A percentile compares a stretch with the other conserved stretches of the same genome.
Evolutionary conservation across 345 rosid species (phyloP).

Genomic region (Corchorus capsularis): DNA sequence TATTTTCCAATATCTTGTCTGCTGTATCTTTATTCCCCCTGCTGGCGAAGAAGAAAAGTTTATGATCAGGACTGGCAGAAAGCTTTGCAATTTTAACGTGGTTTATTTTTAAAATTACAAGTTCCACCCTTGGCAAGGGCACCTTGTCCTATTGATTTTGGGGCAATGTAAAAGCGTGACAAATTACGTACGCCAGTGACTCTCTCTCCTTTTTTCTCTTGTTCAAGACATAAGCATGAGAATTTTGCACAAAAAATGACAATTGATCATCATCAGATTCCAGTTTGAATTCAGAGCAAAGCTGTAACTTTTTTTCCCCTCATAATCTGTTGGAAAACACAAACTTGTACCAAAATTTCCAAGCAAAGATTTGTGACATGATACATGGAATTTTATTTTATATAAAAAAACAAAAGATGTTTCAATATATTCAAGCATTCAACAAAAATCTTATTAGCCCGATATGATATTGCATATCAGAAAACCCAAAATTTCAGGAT

Average conservation of each 20-base stretch:
- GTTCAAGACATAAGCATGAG: background rate
- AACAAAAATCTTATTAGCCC: background rate
- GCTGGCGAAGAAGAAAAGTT: background rate
- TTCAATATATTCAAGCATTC: background rate
- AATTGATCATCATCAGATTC: slow-evolving; percentile 6
- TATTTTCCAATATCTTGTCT: slow-evolving; percentile 22
- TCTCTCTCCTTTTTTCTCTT: background rate
- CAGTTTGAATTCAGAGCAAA: slow-evolving; percentile 14
- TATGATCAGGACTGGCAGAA: slow-evolving; percentile 21
- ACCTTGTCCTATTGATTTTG: background rate
- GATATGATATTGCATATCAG: slow-evolving; percentile 13
- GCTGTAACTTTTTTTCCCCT: background rate
- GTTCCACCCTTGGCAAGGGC: slow-evolving; percentile 10
- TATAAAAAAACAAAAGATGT: background rate
- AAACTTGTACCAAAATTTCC: background rate
- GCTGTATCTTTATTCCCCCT: slow-evolving; percentile 18
- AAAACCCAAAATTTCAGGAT: slow-evolving; percentile 10
- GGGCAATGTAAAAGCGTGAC: background rate
- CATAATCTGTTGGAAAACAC: background rate
- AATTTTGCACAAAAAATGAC: background rate
- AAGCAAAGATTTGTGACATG: background rate
- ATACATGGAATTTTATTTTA: background rate
- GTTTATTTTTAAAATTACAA: background rate
- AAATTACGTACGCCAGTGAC: background rate
- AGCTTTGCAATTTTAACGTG: slow-evolving; percentile 19